Evolutionary conservation across 345 rosid genomes (phyloP), one percentile per base, ranked within the genome.

Genomic region (Populus deltoides): DNA sequence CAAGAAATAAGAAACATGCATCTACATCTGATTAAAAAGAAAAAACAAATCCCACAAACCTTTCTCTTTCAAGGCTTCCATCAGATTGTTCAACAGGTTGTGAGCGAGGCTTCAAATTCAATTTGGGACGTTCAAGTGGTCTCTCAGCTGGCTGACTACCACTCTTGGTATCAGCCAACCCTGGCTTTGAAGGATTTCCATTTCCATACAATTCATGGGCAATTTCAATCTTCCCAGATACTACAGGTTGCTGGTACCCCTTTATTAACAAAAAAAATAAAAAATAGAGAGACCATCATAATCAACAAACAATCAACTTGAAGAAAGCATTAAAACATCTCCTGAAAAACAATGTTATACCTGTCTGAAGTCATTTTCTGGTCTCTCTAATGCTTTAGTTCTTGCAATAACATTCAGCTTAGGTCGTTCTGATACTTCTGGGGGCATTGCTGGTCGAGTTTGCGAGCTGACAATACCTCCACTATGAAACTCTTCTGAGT

Each of bases 41-140:
- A 27, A 24, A 27, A 62, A 27, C 7, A 5, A 27, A 62, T 8
- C 41, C 68, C 20, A 69, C 68, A 8, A 57, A 78, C 82, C 77
- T 78, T 41, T 70, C 79, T 39, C 61, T 72, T 57, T 72, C 76
- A 55, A 65, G 9, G 51, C 45, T 76, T 65, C 77, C 82, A 57
- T 72, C 74, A 53, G 77, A 75, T 33, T 75, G 76, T 31, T 75
- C 80, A 78, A 73, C 49, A 51, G 75, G 81, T 31, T 81, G 77
- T 24, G 76, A 72, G 18, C 83, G 78, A 17, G 84, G 82, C 62
- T 76, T 81, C 77, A 84, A 68, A 66, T 72, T 81, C 71, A 80
- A 43, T 77, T 77, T 83, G 18, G 79, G 86, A n/a, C 86, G 82
- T 47, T 77, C 81, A 68, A 67, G 71, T 36, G 59, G 33, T 39